phyloP scores from a whole-genome alignment of 2,329 filamentous ascomycete species.

The Botryotinia narcissicola region DNA sequence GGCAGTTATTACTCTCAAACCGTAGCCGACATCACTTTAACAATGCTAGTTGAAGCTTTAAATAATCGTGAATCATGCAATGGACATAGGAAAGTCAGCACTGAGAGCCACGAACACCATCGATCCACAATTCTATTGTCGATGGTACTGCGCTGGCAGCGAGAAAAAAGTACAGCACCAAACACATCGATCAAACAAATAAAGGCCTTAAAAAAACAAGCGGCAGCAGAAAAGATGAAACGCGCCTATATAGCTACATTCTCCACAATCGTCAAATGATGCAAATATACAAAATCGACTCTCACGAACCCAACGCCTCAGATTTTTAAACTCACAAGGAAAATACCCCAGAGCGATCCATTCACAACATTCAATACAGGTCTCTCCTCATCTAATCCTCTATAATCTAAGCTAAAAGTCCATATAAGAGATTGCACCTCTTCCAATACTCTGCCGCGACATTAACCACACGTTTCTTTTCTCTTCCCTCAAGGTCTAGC shows the following conservation, averaged over 20 bases:
- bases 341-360: neutral
- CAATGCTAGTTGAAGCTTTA: neutral
- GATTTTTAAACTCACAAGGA: neutral
- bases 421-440: conserved; percentile 78
- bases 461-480: conserved; percentile 56
- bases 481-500: conserved; percentile 49
- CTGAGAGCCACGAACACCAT: neutral
- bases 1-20: rapidly evolving
- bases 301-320: neutral
- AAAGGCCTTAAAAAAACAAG: neutral
- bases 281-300: neutral
- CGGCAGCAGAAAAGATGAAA: neutral
- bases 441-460: conserved; percentile 76
- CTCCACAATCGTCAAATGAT: neutral
- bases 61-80: neutral
- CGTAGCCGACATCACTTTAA: too few relatives aligned
- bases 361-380: neutral
- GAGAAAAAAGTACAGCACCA: neutral
- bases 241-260: neutral
- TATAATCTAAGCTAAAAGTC: conserved; percentile 54
- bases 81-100: rapidly evolving
- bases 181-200: neutral
- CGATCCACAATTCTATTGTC: neutral
- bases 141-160: neutral
- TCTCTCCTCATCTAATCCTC: neutral